Percentiles rank a stretch among this genome's conserved stretches.
phyloP scores from a whole-genome alignment of 2,329 filamentous ascomycete genomes.

The Sphaerulina musiva region DNA sequence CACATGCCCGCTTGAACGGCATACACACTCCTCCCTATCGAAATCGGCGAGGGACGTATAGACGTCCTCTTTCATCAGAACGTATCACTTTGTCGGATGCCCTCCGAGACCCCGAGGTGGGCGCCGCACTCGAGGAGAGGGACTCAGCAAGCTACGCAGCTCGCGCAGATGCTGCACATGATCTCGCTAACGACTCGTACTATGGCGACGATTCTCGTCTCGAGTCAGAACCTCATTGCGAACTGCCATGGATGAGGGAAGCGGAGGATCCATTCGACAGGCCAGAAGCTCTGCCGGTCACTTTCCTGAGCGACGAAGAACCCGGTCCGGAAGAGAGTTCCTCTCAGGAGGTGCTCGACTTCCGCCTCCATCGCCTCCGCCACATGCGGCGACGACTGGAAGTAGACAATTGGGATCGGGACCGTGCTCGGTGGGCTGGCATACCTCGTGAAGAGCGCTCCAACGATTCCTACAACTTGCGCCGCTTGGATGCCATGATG shows the following conservation, averaged over 20 bases:
- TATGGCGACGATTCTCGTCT: slow-evolving; percentile 18
- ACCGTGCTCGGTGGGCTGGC: slow-evolving; percentile 16
- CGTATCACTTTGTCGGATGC: slow-evolving; percentile 29
- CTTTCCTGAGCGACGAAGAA: slow-evolving; percentile 29
- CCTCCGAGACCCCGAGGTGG: slow-evolving; percentile 28
- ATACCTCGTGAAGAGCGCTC: slow-evolving; percentile 18
- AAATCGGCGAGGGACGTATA: slow-evolving; percentile 17
- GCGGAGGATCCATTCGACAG: slow-evolving; percentile 9
- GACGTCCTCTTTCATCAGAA: slow-evolving; percentile 22
- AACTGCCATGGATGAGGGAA: slow-evolving; percentile 19
- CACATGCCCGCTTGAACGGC: slow-evolving; percentile 22
- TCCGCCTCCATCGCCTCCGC: slow-evolving; percentile 26
- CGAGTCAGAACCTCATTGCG: slow-evolving; percentile 27
- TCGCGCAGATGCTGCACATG: slow-evolving; percentile 17
- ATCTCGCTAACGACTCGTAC: slow-evolving; percentile 14
- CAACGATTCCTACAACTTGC: slow-evolving; percentile 19
- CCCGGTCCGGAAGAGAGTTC: slow-evolving; percentile 30
- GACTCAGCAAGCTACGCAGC: slow-evolving; percentile 13
- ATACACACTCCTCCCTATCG: slow-evolving; percentile 26
- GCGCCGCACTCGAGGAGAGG: slow-evolving; percentile 17
- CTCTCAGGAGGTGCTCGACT: slow-evolving; percentile 31
- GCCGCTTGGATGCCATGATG: slow-evolving; percentile 26
- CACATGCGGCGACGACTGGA: slow-evolving; percentile 27
- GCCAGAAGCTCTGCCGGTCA: slow-evolving; percentile 20
- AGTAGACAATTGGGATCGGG: slow-evolving; percentile 23